phyloP scores from a whole-genome alignment of 139 green algal genomes.

The Volvox reticuliferus region DNA sequence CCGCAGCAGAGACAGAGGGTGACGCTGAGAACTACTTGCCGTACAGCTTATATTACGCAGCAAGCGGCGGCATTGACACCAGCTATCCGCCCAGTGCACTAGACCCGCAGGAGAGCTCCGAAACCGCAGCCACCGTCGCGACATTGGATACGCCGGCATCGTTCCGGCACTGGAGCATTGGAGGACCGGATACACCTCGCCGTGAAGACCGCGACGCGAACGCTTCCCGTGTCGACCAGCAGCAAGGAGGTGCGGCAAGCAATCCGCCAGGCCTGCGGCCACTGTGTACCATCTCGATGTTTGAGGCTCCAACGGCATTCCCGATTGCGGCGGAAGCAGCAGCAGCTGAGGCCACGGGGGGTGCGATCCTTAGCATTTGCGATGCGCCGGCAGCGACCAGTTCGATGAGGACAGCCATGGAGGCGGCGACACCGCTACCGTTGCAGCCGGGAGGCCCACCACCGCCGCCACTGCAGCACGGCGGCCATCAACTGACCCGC shows the following conservation, averaged over 20 bases:
- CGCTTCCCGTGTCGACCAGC: neutral
- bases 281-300: neutral
- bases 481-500: neutral
- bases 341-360: neutral
- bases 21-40: neutral
- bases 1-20: slow-evolving; percentile 15
- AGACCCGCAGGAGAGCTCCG: slow-evolving; percentile 1
- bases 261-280: neutral
- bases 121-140: neutral
- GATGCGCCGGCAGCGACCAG: neutral
- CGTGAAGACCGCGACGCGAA: neutral
- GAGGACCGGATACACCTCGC: neutral
- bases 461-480: neutral
- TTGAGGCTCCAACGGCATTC: neutral
- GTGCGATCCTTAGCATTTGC: neutral
- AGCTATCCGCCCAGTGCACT: neutral
- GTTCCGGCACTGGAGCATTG: neutral
- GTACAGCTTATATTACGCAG: neutral
- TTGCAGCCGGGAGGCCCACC: neutral
- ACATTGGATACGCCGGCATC: neutral
- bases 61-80: neutral
- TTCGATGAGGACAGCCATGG: neutral
- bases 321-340: neutral
- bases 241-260: neutral
- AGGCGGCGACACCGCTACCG: neutral